phyloP scores from a whole-genome alignment of 306 rosid species.

The Acmispon strigosus region DNA sequence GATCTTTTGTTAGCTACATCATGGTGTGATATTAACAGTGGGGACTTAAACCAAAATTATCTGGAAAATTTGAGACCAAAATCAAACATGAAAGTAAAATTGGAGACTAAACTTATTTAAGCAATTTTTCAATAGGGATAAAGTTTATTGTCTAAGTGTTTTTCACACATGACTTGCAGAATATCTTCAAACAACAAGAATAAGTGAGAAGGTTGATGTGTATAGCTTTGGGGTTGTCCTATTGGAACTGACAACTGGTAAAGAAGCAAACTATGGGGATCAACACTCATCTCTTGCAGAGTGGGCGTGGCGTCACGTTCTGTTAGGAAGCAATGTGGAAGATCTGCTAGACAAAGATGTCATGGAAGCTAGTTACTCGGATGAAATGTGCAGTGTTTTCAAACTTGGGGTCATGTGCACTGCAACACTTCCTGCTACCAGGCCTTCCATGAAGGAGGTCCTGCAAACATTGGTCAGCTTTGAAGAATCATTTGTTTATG shows the following conservation, averaged over 20 bases:
- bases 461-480: slow-evolving; percentile 1
- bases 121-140: not conserved
- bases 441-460: slow-evolving; percentile 35
- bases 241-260: slow-evolving; percentile 31
- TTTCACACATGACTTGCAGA: slow-evolving; percentile 20
- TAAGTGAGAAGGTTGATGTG: slow-evolving; percentile 61
- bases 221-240: slow-evolving; percentile 70
- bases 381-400: slow-evolving; percentile 28
- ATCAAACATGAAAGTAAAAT: no score
- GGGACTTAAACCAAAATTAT: no score
- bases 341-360: slow-evolving; percentile 21
- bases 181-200: slow-evolving; percentile 24
- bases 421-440: slow-evolving; percentile 22
- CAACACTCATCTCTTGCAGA: slow-evolving; percentile 28
- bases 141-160: not conserved
- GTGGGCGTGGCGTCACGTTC: slow-evolving; percentile 29
- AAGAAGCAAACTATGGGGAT: slow-evolving; percentile 29
- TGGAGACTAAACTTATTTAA: no score
- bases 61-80: no score
- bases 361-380: slow-evolving; percentile 9
- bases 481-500: slow-evolving; percentile 5
- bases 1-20: no score
- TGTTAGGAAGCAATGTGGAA: slow-evolving; percentile 23
- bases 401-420: slow-evolving; percentile 32
- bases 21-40: no score